Base-by-base conservation (phyloP, 495 filamentous ascomycete genomes). In the Aspergillus incahuasiensis region DNA sequence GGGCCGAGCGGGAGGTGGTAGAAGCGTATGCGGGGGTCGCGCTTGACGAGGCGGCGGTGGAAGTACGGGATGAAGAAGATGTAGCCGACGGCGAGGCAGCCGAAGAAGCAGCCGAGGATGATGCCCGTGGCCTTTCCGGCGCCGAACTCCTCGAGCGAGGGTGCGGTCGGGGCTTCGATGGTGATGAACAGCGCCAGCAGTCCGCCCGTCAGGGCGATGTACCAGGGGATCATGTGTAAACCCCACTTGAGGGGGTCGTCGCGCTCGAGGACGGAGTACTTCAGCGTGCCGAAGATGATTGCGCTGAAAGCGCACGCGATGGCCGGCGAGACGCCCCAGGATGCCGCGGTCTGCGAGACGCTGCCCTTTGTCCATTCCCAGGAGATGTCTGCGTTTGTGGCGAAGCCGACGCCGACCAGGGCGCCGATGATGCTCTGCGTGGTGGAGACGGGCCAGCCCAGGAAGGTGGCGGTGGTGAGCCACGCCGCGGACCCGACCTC, bases 171-270 rank as follows among this genome's bases (percentile, higher is more conserved):
- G 7, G 67, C 68, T 57, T 70, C 68, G 41, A 75, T 50, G 57
- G 86, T 74, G 39, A 88, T 79, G 60, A 86, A 79, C 66, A 88
- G 82, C 43, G 82, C 79, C 35, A 86, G 77, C 34, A 89, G 79
- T 34, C 70, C 74, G 28, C 76, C 81, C 2, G 86, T 82, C 47
- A 83, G 54, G 43, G 75, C 81, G 32, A 88, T 81, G 68, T 85
- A 89, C 56, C 84, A 52, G 16, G 86, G 83, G 28, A 86, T 76
- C 52, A 78, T 64, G 12, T 76, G 59, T 63, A 89, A 76, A 8
- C 78, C 85, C 69, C 69, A 73, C 47, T 76, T 76, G 54, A 84
- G 76, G 1, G 84, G 78, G 58, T 87, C 78, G 8, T 66, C 64
- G 44, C 86, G 81, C 52, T 78, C 67, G 38, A 86, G 75, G 13